Base-by-base conservation (phyloP, 164 flowering plant species). In the Vitis rupestris region DNA sequence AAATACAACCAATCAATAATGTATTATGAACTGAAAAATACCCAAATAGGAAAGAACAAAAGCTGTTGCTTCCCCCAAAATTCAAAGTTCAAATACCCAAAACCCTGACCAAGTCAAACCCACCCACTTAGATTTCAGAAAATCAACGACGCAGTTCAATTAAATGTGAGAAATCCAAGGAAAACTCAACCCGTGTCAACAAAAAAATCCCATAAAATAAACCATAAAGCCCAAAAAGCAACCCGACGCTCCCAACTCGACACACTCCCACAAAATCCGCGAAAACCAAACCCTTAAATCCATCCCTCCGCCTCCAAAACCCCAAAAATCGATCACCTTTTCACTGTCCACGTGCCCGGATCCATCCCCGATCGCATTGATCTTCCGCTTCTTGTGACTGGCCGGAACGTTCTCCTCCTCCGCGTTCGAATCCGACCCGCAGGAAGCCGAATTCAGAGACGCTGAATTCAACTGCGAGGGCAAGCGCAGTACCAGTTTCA, bases 351-450 rank as follows among this genome's bases (percentile, higher is more conserved):
- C 71, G 8, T 27, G 49, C 16, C 67, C 77, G 68, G 86, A 83
- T 81, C 85, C 85, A 15, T 72, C 82, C 3, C 70, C 68, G 54
- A 79, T 85, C 29, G 87, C 84, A 68, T 80, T 76, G 82, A 83
- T 84, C 70, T 79, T 84, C 44, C 85, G 68, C 82, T 83, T 89
- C 80, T 70, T 80, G 12, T 59, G 67, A 10, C 74, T 75, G 23
- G 63, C 66, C 55, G 68, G 81, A 30, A 58, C 76, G 13, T 69
- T 58, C 9, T 73, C 83, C 47, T 73, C 85, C 23, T 82, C 85
- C 2, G 72, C 80, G n/a, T 79, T 74, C 56, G 85, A 76, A 19
- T 81, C 88, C 17, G 71, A 75, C 44, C 27, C 77, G 15, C 56
- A 37, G 44, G 44, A 37, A 1, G 44, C 71, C 11, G 74, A 69